These are phyloP conservation scores for Paramecium sexaurelia DNA, from an alignment of 73 alveolate species.

Conservation along the genomic window DNA sequence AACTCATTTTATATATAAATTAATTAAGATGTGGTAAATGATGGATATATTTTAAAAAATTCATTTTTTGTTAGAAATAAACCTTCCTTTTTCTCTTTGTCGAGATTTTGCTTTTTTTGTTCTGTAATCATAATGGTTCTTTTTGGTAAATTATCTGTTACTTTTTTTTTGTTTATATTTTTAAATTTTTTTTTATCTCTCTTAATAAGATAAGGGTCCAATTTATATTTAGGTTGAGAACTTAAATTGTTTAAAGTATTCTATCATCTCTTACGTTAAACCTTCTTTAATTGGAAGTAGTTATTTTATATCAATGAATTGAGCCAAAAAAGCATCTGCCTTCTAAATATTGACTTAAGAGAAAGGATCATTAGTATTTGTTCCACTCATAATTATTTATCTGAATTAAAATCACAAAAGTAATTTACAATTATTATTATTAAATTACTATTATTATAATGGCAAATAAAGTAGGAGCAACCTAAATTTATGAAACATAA, in stretches of 20 bases:
- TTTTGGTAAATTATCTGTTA: neutral
- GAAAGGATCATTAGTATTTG: neutral
- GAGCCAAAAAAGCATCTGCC: neutral
- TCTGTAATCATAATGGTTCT: neutral
- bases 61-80: neutral
- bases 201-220: neutral
- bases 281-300: neutral
- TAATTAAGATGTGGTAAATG: neutral
- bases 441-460: neutral
- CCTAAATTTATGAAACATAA: neutral
- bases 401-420: neutral
- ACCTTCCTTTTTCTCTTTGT: neutral
- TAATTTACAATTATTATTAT: neutral
- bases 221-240: neutral
- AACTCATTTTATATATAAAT: neutral
- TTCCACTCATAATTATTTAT: neutral
- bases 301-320: neutral
- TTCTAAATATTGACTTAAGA: neutral
- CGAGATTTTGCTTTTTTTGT: neutral
- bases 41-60: neutral
- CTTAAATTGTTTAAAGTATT: neutral
- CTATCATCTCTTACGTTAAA: neutral
- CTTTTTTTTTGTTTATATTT: neutral
- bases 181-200: neutral
- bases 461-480: neutral